Conservation (phyloP, 2,329 filamentous ascomycete species). For the Fusarium metavorans region DNA sequence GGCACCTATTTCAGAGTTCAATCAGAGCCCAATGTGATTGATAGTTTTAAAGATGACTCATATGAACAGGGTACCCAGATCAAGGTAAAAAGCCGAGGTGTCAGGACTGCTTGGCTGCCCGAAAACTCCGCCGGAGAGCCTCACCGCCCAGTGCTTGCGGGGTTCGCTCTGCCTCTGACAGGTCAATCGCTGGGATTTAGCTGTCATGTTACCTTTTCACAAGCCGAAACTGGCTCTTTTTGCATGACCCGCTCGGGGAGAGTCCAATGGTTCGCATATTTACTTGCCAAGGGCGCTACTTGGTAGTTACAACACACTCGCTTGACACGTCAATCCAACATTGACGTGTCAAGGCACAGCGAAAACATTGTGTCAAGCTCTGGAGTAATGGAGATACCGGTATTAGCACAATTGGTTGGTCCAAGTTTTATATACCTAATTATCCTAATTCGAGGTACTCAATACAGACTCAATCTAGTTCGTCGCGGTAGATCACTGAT, state of each 20-base stretch:
- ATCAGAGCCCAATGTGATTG: background rate
- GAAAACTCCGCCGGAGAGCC: background rate
- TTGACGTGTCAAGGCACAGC: background rate
- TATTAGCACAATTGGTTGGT: no score
- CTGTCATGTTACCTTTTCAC: background rate
- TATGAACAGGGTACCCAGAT: background rate
- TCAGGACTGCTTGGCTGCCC: background rate
- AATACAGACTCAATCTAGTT: no score
- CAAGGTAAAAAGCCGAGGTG: background rate
- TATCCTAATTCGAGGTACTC: no score
- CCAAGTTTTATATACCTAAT: no score
- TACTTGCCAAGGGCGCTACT: background rate
- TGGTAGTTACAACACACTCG: background rate
- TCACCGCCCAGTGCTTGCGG: background rate
- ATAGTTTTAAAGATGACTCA: background rate
- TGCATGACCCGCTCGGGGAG: background rate
- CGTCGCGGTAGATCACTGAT: no score
- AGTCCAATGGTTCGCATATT: background rate
- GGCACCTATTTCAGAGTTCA: background rate
- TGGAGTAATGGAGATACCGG: background rate
- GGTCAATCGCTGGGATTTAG: background rate
- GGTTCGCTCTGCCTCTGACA: background rate
- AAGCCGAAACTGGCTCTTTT: background rate
- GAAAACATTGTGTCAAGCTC: background rate
- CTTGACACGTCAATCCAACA: background rate